phyloP scores from a whole-genome alignment of 139 green algal species.

The Pleodorina starrii region DNA sequence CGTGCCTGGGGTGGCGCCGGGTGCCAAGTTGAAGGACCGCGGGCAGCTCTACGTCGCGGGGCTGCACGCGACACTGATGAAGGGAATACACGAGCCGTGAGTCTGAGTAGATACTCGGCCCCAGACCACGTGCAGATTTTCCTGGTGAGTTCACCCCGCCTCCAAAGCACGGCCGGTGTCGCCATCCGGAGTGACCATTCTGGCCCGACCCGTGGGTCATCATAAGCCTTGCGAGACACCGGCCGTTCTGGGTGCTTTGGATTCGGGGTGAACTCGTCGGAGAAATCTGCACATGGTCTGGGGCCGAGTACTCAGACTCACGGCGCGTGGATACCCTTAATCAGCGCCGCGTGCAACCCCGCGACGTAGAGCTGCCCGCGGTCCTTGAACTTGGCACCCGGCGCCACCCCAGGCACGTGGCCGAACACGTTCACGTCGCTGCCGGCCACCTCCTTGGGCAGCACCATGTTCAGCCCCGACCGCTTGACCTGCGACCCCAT shows the following conservation, averaged over 20 bases:
- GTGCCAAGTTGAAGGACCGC: slow-evolving; percentile 58
- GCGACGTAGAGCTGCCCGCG: slow-evolving; percentile 58
- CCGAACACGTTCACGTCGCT: slow-evolving; percentile 29
- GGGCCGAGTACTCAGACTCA: no score
- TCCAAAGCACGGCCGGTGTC: no score
- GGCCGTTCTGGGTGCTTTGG: no score
- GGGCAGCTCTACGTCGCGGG: slow-evolving; percentile 60
- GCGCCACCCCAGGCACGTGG: slow-evolving; percentile 60
- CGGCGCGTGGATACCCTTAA: slow-evolving; percentile 63
- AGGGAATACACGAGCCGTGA: slow-evolving; percentile 61
- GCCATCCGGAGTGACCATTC: no score
- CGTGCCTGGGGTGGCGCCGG: slow-evolving; percentile 56
- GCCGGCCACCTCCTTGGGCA: slow-evolving; percentile 22
- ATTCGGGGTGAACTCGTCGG: no score
- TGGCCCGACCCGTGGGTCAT: no score
- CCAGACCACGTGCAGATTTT: neutral
- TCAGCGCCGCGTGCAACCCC: slow-evolving; percentile 58
- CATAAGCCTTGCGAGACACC: no score
- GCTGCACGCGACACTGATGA: slow-evolving; percentile 57
- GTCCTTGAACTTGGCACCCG: slow-evolving; percentile 59
- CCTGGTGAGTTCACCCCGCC: no score
- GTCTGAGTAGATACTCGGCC: no score
- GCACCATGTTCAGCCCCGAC: neutral
- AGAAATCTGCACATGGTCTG: neutral
- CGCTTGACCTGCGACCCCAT: neutral